Evolutionary conservation across 140 eudicot species (phyloP), one percentile per base, ranked within the genome.

Genomic region (Ambrosia hybrid): DNA sequence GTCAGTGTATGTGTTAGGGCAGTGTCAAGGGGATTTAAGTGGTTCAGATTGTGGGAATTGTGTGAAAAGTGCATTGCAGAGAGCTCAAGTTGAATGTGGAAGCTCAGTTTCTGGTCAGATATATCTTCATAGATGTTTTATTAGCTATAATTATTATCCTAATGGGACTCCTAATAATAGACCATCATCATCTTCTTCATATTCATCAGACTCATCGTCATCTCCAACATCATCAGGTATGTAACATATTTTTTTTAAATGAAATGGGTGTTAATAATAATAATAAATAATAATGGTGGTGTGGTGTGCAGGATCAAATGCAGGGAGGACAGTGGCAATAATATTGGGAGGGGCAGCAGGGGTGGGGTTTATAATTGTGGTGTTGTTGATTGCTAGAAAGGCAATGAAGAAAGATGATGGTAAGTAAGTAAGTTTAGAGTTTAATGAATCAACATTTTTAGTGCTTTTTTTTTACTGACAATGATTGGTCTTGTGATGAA

Each of bases 291-390:
- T 17, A 5, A 15, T 57, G 60, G 61, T 71, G n/a, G 36, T 62
- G 6, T 37, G n/a, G 21, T 34, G 16, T 26, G 43, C 86, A 85
- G 95, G 90, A 59, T 76, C 82, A 63, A 82, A 83, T 77, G 74
- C 95, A 53, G 97, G 95, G 67, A 95, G 85, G 76, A 91, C 96
- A 12, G 99, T 88, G 80, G 97, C 99, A 41, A 95, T 95, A 36
- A 90, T 95, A 68, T 57, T 95, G 30, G 97, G 99, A 82, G 99
- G 97, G 49, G 96, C 97, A 53, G 97, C 92, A 10, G 95, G 95
- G 39, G 95, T 95, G 72, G 99, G 96, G 33, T 88, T 95, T 80
- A 65, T 95, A 68, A 75, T 95, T 14, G 94, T 91, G 30, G 64
- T 77, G 72, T 53, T 86, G 84, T 82, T 91, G 61, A 86, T 95